Evolutionary conservation across 2,329 filamentous ascomycete species (phyloP), one percentile per base, ranked within the genome.

Genomic region (Zymoseptoria crescenta): DNA sequence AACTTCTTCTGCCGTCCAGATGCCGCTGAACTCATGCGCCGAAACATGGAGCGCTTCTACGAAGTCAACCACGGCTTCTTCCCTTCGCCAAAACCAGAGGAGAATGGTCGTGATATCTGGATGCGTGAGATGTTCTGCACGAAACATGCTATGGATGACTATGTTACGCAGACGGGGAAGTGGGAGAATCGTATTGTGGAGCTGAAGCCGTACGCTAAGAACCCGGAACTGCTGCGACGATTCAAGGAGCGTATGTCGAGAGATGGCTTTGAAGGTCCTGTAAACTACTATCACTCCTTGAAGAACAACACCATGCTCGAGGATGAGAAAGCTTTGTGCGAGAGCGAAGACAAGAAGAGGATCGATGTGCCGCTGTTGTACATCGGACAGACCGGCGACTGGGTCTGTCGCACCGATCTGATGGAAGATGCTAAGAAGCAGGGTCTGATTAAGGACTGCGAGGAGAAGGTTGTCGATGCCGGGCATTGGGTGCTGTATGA

Each of bases 61-160:
- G 63, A 68, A 49, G 65, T 65, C n/a, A 62, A 67, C 8, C 66
- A 71, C 48, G 68, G 65, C 3, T 57, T 64, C 20, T 56, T 59
- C 9, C 60, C 65, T 2, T 65, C 62, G 1, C 55, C 62, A 3
- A 29, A 62, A 2, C 59, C 62, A 5, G 64, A 60, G 13, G 67
- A 69, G 52, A 59, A 67, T 6, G 67, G 65, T n/a, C 52, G 64
- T 21, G 68, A 70, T 55, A 61, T 68, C 45, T 66, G 63, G 57
- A 68, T 75, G 69, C 65, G 70, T 24, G 63, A 73, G 19, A 70
- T 76, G 51, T 76, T 76, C 59, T 76, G 74, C 56, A 61, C 59
- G 0, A 67, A 69, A 1, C 72, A 70, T 35, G 75, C 70, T 2
- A 70, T 77, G 68, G 68, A 74, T 6, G 63, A 67, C 3, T 71